Evolutionary conservation across 352 stramenopile species (phyloP).

Genomic region (Phytopythium oedochilum): DNA sequence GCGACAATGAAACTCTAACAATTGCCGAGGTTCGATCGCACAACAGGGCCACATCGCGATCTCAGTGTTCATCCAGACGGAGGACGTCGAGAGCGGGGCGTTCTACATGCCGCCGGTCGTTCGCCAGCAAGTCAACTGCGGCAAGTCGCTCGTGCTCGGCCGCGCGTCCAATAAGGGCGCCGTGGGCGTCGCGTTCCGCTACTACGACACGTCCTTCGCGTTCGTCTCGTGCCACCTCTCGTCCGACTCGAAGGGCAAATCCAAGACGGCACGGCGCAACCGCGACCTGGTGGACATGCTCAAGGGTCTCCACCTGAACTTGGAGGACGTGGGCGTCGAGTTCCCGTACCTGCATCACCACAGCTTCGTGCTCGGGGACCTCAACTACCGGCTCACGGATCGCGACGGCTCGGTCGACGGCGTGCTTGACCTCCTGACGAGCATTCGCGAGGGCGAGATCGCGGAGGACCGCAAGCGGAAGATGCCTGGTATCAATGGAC

Average conservation of each 20-base stretch:
- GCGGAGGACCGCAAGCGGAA: neutral
- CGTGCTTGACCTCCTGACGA: conserved; percentile 60
- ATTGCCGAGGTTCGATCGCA: too few species aligned
- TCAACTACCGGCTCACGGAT: conserved; percentile 87
- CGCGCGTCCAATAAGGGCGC: conserved; percentile 88
- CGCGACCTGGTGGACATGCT: conserved; percentile 67
- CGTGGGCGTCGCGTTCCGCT: conserved; percentile 85
- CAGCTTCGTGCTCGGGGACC: conserved; percentile 86
- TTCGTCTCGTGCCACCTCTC: conserved; percentile 88
- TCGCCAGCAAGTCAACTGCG: conserved; percentile 68
- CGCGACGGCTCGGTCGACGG: conserved; percentile 38
- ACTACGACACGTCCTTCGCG: conserved; percentile 83
- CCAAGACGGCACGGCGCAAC: conserved; percentile 74
- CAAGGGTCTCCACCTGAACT: conserved; percentile 72
- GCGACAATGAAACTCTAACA: too few species aligned
- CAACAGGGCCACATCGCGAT: conserved; percentile 79
- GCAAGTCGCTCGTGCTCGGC: conserved; percentile 70
- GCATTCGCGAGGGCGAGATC: conserved; percentile 18
- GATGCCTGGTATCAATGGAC: neutral
- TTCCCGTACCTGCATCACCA: conserved; percentile 84
- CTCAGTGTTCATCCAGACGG: conserved; percentile 68
- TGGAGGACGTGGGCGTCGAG: conserved; percentile 81
- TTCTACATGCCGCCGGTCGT: conserved; percentile 80
- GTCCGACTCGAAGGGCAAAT: conserved; percentile 82
- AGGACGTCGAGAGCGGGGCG: conserved; percentile 60